Conservation (phyloP, 1,284 basidiomycete species). For the Cryptococcus depauperatus region DNA sequence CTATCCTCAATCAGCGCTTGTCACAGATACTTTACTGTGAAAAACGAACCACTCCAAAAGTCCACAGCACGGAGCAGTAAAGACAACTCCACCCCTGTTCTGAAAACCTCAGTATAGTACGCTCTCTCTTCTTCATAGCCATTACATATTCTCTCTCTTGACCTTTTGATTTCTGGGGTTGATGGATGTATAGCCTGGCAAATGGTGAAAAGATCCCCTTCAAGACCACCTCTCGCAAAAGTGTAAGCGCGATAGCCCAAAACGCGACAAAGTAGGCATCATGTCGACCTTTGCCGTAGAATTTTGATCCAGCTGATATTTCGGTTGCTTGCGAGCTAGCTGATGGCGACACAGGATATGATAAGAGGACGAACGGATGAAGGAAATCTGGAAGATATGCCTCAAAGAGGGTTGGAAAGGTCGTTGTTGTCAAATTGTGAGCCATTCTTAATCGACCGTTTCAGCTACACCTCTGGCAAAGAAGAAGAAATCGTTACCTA, state of each 20-base stretch:
- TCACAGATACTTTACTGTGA: not conserved
- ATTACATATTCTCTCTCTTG: conserved; percentile 15
- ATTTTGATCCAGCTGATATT: conserved; percentile 6
- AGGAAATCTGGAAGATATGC: conserved; percentile 22
- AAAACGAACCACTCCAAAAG: conserved; percentile 66
- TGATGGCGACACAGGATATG: conserved; percentile 54
- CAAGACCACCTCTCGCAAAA: conserved; percentile 66
- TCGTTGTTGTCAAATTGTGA: conserved; percentile 12
- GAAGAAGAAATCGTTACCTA: too few relatives aligned
- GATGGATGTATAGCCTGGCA: conserved; percentile 58
- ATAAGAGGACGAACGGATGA: conserved; percentile 64
- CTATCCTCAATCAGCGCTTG: conserved; percentile 48
- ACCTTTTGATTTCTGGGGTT: conserved; percentile 1
- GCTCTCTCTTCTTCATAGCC: conserved; percentile 47
- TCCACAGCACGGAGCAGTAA: conserved; percentile 70
- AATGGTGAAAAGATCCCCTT: conserved; percentile 67
- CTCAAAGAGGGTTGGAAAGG: conserved; percentile 12
- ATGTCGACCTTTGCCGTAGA: conserved; percentile 58
- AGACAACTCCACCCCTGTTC: conserved; percentile 87
- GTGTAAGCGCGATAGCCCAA: conserved; percentile 67
- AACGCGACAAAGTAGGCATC: conserved; percentile 66
- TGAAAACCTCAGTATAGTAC: conserved; percentile 75
- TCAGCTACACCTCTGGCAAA: too few relatives aligned
- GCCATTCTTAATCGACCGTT: too few relatives aligned
- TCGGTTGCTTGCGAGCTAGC: not conserved